Percentiles rank a stretch among this genome's conserved stretches.
phyloP scores from a whole-genome alignment of 805 yeast genomes.

The Cyberlindnera euphorbiiphila region DNA sequence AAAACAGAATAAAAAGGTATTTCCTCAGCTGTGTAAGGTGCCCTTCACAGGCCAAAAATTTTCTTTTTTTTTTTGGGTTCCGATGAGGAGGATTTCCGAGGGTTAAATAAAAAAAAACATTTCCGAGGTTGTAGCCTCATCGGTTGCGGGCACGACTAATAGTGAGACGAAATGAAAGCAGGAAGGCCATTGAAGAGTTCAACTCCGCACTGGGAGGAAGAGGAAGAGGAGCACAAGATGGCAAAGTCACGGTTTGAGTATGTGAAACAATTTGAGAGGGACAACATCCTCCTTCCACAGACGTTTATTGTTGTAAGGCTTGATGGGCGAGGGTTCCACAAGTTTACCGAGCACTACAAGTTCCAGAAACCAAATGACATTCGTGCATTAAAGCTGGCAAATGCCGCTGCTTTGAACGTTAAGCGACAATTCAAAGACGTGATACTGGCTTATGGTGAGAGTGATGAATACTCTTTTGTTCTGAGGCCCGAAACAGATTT shows the following conservation, averaged over 20 bases:
- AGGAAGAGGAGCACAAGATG: constrained; percentile 37
- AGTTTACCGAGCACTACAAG: constrained; percentile 65
- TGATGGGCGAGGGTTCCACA: constrained; percentile 94
- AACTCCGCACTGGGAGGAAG: background rate
- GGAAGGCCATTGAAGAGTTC: background rate
- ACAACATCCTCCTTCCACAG: constrained; percentile 68
- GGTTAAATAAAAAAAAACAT: background rate
- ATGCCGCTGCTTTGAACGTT: constrained; percentile 66
- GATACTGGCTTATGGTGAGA: constrained; percentile 84
- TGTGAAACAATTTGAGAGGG: constrained; percentile 77
- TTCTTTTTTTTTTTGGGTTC: constrained; percentile 3
- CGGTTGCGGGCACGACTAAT: constrained; percentile 11
- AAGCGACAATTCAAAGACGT: constrained; percentile 68
- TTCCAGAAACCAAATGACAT: constrained; percentile 87
- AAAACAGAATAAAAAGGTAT: too few relatives aligned
- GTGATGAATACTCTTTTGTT: constrained; percentile 90
- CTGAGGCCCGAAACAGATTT: constrained; percentile 58
- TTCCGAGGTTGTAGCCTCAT: constrained; percentile 7
- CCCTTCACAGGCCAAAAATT: constrained; percentile 13
- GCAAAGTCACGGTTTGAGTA: constrained; percentile 88
- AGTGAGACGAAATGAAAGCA: too few relatives aligned
- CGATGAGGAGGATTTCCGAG: constrained; percentile 8
- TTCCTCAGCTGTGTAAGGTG: too few relatives aligned
- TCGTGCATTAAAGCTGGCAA: constrained; percentile 76
- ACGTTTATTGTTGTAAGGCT: constrained; percentile 80